These are phyloP conservation scores for Kwoniella botswanensis DNA, from an alignment of 768 basidiomycete species.

Conservation along the genomic window DNA sequence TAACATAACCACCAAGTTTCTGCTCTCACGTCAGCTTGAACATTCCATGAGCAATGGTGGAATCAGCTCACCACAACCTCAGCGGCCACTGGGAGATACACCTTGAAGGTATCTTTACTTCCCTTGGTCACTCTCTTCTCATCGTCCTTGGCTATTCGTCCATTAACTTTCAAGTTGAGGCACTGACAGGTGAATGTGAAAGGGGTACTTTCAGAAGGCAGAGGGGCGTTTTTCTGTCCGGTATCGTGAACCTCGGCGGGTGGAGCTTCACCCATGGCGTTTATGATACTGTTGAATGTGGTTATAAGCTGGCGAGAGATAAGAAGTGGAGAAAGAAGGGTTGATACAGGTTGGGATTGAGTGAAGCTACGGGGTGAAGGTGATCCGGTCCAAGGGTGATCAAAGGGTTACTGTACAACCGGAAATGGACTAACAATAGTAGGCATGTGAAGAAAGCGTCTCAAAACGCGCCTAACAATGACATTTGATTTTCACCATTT, in stretches of 20 bases:
- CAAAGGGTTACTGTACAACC: neutral
- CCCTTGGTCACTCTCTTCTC: slow-evolving; percentile 7
- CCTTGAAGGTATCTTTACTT: neutral
- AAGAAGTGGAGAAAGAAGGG: neutral
- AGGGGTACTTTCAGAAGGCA: slow-evolving; percentile 26
- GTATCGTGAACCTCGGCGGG: neutral
- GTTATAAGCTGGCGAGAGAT: neutral
- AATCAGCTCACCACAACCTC: slow-evolving; percentile 19
- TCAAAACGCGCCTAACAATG: neutral
- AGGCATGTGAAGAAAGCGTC: neutral
- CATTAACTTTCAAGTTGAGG: slow-evolving; percentile 39
- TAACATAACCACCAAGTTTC: slow-evolving; percentile 34
- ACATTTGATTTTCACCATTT: neutral
- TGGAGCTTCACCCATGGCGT: slow-evolving; percentile 15
- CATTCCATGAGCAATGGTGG: neutral
- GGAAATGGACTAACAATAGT: neutral
- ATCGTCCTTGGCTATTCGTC: slow-evolving; percentile 24
- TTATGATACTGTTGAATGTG: neutral
- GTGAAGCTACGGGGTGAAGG: neutral
- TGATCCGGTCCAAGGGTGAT: neutral
- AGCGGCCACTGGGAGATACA: slow-evolving; percentile 13
- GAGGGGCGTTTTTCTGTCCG: slow-evolving; percentile 12
- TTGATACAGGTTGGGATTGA: neutral
- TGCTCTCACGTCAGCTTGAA: slow-evolving; percentile 10
- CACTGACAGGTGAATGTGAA: slow-evolving; percentile 41